phyloP scores from a whole-genome alignment of 2,329 filamentous ascomycete genomes.

The Emergomyces africanus region DNA sequence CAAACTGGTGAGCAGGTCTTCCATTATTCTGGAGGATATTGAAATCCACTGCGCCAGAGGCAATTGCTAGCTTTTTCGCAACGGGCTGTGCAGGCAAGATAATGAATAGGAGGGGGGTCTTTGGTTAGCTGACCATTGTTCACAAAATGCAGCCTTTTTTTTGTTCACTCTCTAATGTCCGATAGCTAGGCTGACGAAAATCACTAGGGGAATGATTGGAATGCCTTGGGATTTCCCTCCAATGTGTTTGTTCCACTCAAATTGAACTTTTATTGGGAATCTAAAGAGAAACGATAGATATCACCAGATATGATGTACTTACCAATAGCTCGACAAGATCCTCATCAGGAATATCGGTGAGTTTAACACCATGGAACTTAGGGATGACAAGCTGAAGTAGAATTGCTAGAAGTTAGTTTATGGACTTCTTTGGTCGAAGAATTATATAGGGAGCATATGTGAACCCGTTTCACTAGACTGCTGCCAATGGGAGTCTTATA shows the following conservation, averaged over 20 bases:
- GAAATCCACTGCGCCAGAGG: slow-evolving; percentile 66
- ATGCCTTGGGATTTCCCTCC: too few relatives aligned
- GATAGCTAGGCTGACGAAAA: not conserved
- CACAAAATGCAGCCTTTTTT: not conserved
- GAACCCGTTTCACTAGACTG: not conserved
- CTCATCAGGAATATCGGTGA: slow-evolving; percentile 87
- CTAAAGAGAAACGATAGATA: not conserved
- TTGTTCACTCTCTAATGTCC: too few relatives aligned
- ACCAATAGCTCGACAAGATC: slow-evolving; percentile 70
- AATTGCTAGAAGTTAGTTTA: slow-evolving; percentile 7
- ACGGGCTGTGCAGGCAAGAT: slow-evolving; percentile 42
- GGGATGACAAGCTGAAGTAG: slow-evolving; percentile 73
- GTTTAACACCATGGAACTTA: slow-evolving; percentile 84
- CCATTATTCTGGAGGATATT: slow-evolving; percentile 98
- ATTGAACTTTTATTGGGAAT: not conserved
- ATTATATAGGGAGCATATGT: not conserved
- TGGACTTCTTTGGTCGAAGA: not conserved
- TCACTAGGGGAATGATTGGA: too few relatives aligned
- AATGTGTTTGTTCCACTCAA: not conserved
- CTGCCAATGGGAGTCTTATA: not conserved
- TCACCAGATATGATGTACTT: slow-evolving; percentile 17
- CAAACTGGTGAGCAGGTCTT: slow-evolving; percentile 75
- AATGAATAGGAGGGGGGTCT: not conserved
- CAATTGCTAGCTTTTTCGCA: slow-evolving; percentile 73
- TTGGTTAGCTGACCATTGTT: slow-evolving; percentile 7